Evolutionary conservation across 225 moss, liverwort and hornwort species (phyloP).

Genomic region (Pleurozium schreberi): DNA sequence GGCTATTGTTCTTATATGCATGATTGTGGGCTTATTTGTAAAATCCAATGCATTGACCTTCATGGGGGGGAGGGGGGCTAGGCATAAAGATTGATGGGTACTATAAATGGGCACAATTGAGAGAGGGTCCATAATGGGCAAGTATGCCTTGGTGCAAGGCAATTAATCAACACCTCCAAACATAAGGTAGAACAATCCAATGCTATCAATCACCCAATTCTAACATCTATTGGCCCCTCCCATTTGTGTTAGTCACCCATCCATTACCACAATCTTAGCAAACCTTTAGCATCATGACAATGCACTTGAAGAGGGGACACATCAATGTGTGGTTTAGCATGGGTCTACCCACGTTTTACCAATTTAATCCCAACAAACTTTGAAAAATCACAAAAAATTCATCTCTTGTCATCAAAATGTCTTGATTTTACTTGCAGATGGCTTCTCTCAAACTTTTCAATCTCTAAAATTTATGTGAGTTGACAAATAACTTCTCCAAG

Average conservation of each 20-base stretch:
- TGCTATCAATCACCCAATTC: not conserved
- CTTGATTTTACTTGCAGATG: not conserved
- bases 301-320: accelerated
- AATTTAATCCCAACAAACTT: not conserved
- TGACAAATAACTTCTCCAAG: not conserved
- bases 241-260: not conserved
- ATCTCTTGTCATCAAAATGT: not conserved
- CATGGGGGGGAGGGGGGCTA: too few relatives aligned
- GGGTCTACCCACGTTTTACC: not conserved
- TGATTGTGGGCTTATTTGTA: too few relatives aligned
- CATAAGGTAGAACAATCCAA: too few relatives aligned
- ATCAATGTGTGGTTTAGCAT: not conserved
- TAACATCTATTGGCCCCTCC: not conserved
- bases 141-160: too few relatives aligned
- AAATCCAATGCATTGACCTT: too few relatives aligned
- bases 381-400: not conserved
- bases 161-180: too few relatives aligned
- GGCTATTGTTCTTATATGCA: too few relatives aligned
- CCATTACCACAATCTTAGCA: not conserved
- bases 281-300: not conserved
- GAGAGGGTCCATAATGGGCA: too few relatives aligned
- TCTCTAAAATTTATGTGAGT: too few relatives aligned
- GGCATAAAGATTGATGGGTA: too few relatives aligned
- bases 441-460: not conserved
- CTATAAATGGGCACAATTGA: too few relatives aligned